These are phyloP conservation scores for Cryphonectria parasitica DNA, from an alignment of 2,329 filamentous ascomycete genomes.

Conservation along the genomic window DNA sequence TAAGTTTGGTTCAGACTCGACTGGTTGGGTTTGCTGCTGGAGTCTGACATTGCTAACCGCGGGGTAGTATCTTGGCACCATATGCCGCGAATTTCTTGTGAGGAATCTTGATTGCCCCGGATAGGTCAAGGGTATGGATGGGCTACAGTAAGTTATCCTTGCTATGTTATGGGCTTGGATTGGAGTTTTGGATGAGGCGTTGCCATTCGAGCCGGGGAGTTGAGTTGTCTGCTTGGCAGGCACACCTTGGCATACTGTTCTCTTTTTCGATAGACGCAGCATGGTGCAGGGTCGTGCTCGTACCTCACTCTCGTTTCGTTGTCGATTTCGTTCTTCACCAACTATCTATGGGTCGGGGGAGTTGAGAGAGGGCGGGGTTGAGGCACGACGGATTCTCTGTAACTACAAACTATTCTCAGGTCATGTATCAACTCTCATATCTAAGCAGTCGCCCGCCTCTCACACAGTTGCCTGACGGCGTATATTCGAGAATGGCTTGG, in stretches of 20 bases:
- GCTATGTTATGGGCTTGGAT: conserved; percentile 24
- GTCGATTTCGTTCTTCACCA: conserved; percentile 21
- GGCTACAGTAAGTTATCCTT: conserved; percentile 10
- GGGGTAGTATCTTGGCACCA: conserved; percentile 50
- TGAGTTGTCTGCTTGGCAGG: conserved; percentile 7
- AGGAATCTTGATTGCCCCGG: conserved; percentile 20
- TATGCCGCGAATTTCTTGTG: conserved; percentile 58
- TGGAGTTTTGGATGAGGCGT: conserved; percentile 25
- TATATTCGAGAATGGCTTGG: neutral
- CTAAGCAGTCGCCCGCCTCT: conserved; percentile 1
- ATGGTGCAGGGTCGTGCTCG: conserved; percentile 7
- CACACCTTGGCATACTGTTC: conserved; percentile 10
- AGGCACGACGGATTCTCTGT: conserved; percentile 18
- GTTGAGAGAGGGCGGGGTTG: neutral
- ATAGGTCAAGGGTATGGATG: neutral
- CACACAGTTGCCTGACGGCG: neutral
- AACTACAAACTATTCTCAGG: conserved; percentile 22
- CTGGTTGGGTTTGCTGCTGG: neutral
- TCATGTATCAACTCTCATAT: conserved; percentile 20
- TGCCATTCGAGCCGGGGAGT: conserved; percentile 7
- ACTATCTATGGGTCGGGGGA: conserved; percentile 14
- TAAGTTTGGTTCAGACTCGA: conserved; percentile 55
- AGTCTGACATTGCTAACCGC: conserved; percentile 25
- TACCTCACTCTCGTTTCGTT: conserved; percentile 13
- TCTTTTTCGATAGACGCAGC: neutral